phyloP scores from a whole-genome alignment of 208 protist species.

The Leishmania lainsoni region DNA sequence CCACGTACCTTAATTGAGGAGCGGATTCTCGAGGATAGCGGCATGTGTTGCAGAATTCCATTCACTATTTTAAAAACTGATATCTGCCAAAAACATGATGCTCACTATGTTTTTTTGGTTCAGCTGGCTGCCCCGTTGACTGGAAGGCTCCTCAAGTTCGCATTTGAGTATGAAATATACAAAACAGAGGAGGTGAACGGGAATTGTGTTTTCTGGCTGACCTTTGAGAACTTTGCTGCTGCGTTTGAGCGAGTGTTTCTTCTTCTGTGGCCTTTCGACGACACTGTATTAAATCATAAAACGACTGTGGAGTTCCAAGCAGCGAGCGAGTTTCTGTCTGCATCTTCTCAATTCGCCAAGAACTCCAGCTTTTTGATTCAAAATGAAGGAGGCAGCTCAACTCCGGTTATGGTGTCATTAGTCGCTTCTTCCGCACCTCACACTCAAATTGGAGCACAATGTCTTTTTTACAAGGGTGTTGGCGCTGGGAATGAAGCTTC shows the following conservation, averaged over 20 bases:
- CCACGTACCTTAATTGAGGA: conserved; percentile 17
- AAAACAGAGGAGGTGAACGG: conserved; percentile 17
- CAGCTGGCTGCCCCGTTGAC: conserved; percentile 21
- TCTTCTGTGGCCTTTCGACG: conserved; percentile 63
- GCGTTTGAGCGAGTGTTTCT: conserved; percentile 49
- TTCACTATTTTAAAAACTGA: conserved; percentile 27
- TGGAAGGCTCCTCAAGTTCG: conserved; percentile 6
- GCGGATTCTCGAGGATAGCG: conserved; percentile 18
- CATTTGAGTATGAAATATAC: conserved; percentile 18
- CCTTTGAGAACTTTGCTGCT: conserved; percentile 59
- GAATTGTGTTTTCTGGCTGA: conserved; percentile 61
- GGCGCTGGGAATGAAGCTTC: background rate
- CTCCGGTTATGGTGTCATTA: conserved; percentile 48
- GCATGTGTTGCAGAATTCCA: conserved; percentile 23
- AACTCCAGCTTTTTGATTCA: conserved; percentile 63
- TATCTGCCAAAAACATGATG: conserved; percentile 27
- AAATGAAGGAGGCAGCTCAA: conserved; percentile 33
- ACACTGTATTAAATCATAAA: conserved; percentile 44
- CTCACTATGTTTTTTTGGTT: conserved; percentile 30
- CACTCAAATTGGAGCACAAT: conserved; percentile 11
- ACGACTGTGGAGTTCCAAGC: conserved; percentile 29
- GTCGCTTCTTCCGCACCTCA: background rate
- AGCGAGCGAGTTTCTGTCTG: conserved; percentile 12
- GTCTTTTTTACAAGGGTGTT: conserved; percentile 39
- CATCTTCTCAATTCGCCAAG: conserved; percentile 46